Evolutionary conservation across 768 basidiomycete genomes (phyloP).

Genomic region (Lepiota venenata): DNA sequence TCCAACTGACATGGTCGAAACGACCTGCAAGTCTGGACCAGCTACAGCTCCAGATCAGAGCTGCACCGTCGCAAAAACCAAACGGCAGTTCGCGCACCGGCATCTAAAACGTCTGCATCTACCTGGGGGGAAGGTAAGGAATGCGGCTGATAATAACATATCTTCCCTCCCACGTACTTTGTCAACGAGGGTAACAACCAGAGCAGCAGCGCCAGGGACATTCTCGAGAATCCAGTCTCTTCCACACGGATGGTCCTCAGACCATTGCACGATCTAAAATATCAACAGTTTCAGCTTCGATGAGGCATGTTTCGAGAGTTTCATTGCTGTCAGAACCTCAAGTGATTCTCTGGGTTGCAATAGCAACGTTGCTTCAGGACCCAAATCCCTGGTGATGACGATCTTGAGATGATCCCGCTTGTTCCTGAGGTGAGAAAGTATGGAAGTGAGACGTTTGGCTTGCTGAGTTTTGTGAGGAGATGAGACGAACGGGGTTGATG

Average conservation of each 20-base stretch:
- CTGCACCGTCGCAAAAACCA: background rate
- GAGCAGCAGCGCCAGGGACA: conserved; percentile 58
- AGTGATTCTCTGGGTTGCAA: conserved; percentile 46
- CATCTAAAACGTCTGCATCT: conserved; percentile 67
- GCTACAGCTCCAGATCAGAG: conserved; percentile 36
- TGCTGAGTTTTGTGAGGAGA: background rate
- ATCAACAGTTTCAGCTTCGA: background rate
- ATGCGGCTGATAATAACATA: background rate
- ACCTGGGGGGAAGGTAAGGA: conserved; percentile 40
- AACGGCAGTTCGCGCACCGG: conserved; percentile 29
- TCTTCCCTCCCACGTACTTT: conserved; percentile 39
- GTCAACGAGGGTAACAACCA: conserved; percentile 66
- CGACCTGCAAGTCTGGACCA: conserved; percentile 70
- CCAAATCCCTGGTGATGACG: conserved; percentile 59
- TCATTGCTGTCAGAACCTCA: conserved; percentile 37
- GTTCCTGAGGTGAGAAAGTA: conserved; percentile 15
- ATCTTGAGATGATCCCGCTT: conserved; percentile 30
- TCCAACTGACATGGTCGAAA: conserved; percentile 93
- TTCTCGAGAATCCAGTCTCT: conserved; percentile 75
- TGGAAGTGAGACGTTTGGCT: conserved; percentile 17
- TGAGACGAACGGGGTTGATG: conserved; percentile 2
- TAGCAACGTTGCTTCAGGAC: conserved; percentile 59
- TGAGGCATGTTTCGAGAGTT: background rate
- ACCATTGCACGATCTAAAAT: conserved; percentile 39
- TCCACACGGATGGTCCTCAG: conserved; percentile 51